A percentile compares a stretch with the other conserved stretches of the same genome.
phyloP scores from a whole-genome alignment of 306 rosid species.

The Corylus americana region DNA sequence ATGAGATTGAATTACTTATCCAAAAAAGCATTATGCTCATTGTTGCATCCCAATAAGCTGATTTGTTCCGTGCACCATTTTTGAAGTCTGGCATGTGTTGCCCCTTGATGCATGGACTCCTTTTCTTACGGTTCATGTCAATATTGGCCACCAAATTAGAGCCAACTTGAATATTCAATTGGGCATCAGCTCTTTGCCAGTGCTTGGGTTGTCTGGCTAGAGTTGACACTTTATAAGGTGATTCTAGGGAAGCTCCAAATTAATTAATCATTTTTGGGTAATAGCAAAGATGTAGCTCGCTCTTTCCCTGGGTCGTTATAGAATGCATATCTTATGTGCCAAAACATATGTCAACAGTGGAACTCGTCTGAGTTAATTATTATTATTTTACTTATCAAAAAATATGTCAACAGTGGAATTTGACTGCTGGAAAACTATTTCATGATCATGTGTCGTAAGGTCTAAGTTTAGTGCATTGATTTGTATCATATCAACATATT shows the following conservation, averaged over 20 bases:
- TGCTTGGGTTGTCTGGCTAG: constrained; percentile 1
- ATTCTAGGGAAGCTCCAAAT: too few species aligned
- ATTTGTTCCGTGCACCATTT: not conserved
- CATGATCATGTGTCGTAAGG: not conserved
- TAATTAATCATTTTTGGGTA: too few species aligned
- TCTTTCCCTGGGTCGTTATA: not conserved
- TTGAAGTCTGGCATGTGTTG: not conserved
- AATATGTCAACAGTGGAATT: not conserved
- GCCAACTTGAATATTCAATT: not conserved
- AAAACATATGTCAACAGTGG: not conserved
- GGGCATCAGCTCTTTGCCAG: not conserved
- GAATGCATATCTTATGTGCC: not conserved
- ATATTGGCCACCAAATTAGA: not conserved
- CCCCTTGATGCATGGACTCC: not conserved
- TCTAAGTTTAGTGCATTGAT: not conserved
- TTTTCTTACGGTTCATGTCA: not conserved
- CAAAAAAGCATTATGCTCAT: too few species aligned
- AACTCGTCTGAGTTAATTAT: too few species aligned
- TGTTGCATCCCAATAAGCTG: not conserved
- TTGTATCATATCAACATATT: not conserved
- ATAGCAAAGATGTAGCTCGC: too few species aligned
- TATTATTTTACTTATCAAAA: not conserved
- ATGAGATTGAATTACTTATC: too few species aligned
- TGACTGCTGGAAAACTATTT: constrained; percentile 5
- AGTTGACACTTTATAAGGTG: too few species aligned